Evolutionary conservation across 2,329 filamentous ascomycete genomes (phyloP), one percentile per base, ranked within the genome.

Genomic region (Nemania sp.): DNA sequence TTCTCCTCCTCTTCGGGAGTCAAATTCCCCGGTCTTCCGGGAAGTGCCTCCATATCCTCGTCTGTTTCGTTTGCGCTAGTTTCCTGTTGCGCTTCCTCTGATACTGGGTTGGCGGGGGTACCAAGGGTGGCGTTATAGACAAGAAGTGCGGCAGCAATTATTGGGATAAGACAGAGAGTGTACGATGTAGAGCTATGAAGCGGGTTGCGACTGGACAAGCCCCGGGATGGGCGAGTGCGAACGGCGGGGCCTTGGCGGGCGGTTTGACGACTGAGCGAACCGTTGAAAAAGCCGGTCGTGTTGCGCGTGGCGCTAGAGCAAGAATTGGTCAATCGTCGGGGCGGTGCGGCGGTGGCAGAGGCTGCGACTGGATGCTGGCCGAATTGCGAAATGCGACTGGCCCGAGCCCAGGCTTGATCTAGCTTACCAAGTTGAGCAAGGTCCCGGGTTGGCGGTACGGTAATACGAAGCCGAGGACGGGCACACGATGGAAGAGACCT

Each of bases 1-100:
- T 95, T 97, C 60, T 83, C 82, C 66, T 96, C 90, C 74, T 99
- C 86, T 59, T 97, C 92, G 3, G 84, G 72, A n/a, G 92, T 97
- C 54, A 99, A 79, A 63, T 90, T 96, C 54, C 90, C 91, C 49
- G 91, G 83, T 57, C 91, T 86, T 48, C 94, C 94, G 31, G 87
- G 82, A 39, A 80, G 80, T 30, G 53, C 60, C 36, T 63, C 63
- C 67, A 68, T 69, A 17, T 61, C 54, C 46, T 60, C 54, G 58
- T 61, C 52, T 22, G 17, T 12, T 37, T 55, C 52, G 44, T 40
- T 36, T n/a, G 36, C 15, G 36, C 30, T 49, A 24, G 49, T 37
- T 5, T 56, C 47, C 19, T 33, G 39, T 43, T 53, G 33, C 12
- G 39, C 51, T 6, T 45, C 50, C 41, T 61, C 28, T 33, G 43